These are phyloP conservation scores for Malus domestica DNA, from an alignment of 306 rosid genomes.

Conservation along the genomic window DNA sequence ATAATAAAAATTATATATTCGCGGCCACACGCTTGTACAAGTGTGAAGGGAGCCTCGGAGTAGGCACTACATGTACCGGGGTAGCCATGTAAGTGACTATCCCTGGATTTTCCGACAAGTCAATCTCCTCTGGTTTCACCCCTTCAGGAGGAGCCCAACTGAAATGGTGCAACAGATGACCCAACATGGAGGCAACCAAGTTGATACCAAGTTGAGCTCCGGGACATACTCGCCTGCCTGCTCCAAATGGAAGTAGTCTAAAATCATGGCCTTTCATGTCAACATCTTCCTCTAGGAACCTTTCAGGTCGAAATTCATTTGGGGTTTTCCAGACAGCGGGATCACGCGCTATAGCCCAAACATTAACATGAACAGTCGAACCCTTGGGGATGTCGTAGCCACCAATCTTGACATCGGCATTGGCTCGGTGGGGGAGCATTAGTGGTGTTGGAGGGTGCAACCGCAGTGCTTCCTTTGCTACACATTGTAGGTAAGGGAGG, in stretches of 20 bases:
- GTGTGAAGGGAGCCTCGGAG: constrained; percentile 63
- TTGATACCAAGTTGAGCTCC: constrained; percentile 85
- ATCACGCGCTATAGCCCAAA: constrained; percentile 83
- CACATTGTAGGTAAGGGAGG: constrained; percentile 67
- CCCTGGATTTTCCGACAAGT: constrained; percentile 78
- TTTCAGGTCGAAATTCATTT: constrained; percentile 61
- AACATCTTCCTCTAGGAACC: constrained; percentile 78
- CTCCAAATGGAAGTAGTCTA: constrained; percentile 73
- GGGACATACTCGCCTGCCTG: constrained; percentile 84
- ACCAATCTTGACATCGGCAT: constrained; percentile 59
- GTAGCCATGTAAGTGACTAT: constrained; percentile 65
- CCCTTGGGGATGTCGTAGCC: constrained; percentile 87
- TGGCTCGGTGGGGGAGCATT: constrained; percentile 87
- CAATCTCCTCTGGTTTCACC: constrained; percentile 47
- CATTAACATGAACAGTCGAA: constrained; percentile 73
- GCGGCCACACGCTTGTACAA: constrained; percentile 57
- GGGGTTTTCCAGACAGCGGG: constrained; percentile 63
- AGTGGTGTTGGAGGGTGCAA: constrained; percentile 92
- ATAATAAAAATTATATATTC: constrained; percentile 26
- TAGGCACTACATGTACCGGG: constrained; percentile 60
- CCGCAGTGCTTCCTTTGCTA: constrained; percentile 69
- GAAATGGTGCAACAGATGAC: constrained; percentile 72
- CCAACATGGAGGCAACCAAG: constrained; percentile 76
- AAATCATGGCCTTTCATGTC: constrained; percentile 89
- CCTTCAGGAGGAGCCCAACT: constrained; percentile 30